These are phyloP conservation scores for Boletus speciosus DNA, from an alignment of 768 basidiomycete species.

Conservation along the genomic window DNA sequence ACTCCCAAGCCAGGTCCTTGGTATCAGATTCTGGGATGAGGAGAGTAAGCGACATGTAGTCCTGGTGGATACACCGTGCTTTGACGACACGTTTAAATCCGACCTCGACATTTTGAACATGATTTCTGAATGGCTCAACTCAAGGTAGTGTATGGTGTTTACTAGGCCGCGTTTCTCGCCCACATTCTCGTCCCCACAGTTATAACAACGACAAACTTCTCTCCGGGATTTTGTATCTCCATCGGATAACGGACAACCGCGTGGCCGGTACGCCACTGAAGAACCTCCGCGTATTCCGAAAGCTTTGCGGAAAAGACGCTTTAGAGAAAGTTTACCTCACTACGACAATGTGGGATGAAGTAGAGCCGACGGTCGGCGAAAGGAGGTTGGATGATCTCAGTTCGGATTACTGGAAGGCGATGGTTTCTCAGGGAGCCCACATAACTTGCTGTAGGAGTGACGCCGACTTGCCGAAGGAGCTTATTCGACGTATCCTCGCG, in stretches of 20 bases:
- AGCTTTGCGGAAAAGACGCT: conserved; percentile 27
- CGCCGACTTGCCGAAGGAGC: conserved; percentile 1
- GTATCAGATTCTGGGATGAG: conserved; percentile 4
- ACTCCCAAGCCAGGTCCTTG: conserved; percentile 1
- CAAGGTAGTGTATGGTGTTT: conserved; percentile 1
- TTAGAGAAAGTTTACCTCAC: conserved; percentile 33
- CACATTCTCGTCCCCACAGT: neutral
- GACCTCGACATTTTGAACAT: conserved; percentile 11
- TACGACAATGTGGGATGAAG: conserved; percentile 40
- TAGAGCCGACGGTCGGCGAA: conserved; percentile 18
- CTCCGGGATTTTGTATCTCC: conserved; percentile 37
- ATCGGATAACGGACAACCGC: conserved; percentile 38
- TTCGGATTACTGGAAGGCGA: conserved; percentile 3
- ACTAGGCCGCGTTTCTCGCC: neutral
- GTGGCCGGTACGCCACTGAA: conserved; percentile 33
- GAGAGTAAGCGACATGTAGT: conserved; percentile 5
- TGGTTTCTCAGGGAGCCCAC: conserved; percentile 10
- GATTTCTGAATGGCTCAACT: conserved; percentile 16
- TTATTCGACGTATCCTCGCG: conserved; percentile 8
- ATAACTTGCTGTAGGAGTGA: conserved; percentile 6
- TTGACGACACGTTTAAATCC: conserved; percentile 17
- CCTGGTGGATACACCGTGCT: conserved; percentile 26
- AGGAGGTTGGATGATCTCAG: conserved; percentile 12
- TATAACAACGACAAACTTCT: conserved; percentile 17
- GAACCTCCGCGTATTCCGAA: conserved; percentile 33